Evolutionary conservation across 2,329 filamentous ascomycete species (phyloP).

Genomic region (Fusarium sp.): DNA sequence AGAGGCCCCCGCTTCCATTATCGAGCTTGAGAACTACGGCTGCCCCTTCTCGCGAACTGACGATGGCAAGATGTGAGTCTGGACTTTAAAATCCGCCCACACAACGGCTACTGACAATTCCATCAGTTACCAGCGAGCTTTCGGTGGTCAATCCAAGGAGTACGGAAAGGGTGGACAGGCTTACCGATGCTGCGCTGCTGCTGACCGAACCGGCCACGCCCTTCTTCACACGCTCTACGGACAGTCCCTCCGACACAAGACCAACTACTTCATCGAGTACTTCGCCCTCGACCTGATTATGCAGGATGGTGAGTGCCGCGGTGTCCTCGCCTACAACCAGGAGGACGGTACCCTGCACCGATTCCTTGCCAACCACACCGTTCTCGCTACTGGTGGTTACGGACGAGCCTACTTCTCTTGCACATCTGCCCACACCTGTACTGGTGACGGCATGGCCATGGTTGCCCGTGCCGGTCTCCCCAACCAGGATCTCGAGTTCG

Average conservation of each 20-base stretch:
- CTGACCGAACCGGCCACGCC: constrained; percentile 96
- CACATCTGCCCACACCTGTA: constrained; percentile 98
- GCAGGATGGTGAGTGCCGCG: constrained; percentile 96
- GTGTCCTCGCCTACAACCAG: constrained; percentile 97
- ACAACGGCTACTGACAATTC: constrained; percentile 29
- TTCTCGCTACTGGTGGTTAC: constrained; percentile 96
- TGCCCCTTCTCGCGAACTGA: constrained; percentile 97
- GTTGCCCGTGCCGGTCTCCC: constrained; percentile 96
- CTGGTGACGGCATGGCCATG: constrained; percentile 99
- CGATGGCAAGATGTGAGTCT: constrained; percentile 86
- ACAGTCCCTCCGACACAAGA: constrained; percentile 96
- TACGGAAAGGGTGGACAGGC: constrained; percentile 97
- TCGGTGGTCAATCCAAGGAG: constrained; percentile 96
- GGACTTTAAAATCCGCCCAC: neutral
- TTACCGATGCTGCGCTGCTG: constrained; percentile 95
- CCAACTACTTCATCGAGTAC: constrained; percentile 99
- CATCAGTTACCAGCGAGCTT: constrained; percentile 92
- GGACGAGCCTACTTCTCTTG: constrained; percentile 98
- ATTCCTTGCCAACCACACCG: constrained; percentile 96
- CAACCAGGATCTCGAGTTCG: constrained; percentile 99
- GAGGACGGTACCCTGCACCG: constrained; percentile 98
- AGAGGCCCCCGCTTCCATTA: constrained; percentile 89
- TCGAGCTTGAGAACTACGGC: constrained; percentile 96
- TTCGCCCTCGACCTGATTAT: constrained; percentile 97
- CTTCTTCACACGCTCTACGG: constrained; percentile 98